These are phyloP conservation scores for Aspergillus fumigatiaffinis DNA, from an alignment of 2,329 filamentous ascomycete species.

Conservation along the genomic window DNA sequence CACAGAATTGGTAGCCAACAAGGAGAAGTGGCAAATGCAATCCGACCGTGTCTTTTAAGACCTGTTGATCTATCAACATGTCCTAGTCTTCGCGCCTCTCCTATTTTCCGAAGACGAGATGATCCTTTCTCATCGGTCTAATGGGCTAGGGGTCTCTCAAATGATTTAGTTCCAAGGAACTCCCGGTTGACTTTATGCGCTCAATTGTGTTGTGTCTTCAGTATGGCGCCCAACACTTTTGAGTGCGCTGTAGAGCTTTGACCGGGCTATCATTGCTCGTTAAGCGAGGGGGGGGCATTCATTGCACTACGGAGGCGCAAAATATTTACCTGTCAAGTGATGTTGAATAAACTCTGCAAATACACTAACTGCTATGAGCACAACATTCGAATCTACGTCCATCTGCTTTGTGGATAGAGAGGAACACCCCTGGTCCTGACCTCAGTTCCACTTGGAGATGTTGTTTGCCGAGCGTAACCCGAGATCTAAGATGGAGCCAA, in stretches of 20 bases:
- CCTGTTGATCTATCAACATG: conserved; percentile 5
- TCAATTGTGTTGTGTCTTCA: not conserved
- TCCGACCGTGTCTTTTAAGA: not conserved
- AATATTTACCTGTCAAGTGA: not conserved
- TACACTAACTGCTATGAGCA: too few relatives aligned
- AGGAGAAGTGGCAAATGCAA: conserved; percentile 1
- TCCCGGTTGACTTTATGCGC: not conserved
- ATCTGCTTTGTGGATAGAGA: not conserved
- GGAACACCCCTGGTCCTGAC: not conserved
- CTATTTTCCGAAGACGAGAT: conserved; percentile 7
- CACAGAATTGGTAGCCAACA: not conserved
- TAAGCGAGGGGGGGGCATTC: not conserved
- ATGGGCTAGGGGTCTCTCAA: not conserved
- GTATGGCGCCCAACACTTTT: not conserved
- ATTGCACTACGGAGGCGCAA: not conserved
- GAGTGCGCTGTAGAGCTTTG: not conserved
- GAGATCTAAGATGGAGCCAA: not conserved
- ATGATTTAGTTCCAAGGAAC: not conserved
- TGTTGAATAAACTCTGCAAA: not conserved
- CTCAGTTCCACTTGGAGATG: not conserved
- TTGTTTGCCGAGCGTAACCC: conserved; percentile 11
- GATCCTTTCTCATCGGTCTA: not conserved
- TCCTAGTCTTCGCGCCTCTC: conserved; percentile 3
- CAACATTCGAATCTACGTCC: not conserved
- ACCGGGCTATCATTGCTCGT: not conserved